Evolutionary conservation across 176 grass and related monocot species (phyloP).

Genomic region (Areca catechu): DNA sequence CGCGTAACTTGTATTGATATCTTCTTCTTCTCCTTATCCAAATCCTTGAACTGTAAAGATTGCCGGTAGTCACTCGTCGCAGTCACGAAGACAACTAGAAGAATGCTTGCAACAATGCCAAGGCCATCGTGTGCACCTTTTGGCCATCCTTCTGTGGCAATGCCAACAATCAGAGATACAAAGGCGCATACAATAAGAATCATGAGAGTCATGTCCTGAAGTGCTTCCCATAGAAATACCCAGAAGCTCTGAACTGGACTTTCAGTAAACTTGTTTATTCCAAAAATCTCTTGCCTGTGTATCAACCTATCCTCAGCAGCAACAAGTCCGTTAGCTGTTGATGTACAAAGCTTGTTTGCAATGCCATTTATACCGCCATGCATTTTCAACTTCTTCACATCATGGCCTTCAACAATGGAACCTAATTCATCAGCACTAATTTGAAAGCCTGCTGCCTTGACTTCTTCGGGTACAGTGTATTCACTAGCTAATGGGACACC

Average conservation of each 20-base stretch:
- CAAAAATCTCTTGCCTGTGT: slow-evolving; percentile 65
- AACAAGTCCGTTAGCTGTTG: slow-evolving; percentile 35
- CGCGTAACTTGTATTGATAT: slow-evolving; percentile 80
- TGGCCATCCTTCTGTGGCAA: slow-evolving; percentile 84
- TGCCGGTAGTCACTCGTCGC: slow-evolving; percentile 90
- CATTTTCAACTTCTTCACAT: slow-evolving; percentile 60
- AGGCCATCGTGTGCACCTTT: slow-evolving; percentile 92
- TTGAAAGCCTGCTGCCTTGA: slow-evolving; percentile 64
- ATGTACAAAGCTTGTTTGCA: slow-evolving; percentile 56
- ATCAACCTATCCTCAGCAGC: slow-evolving; percentile 42
- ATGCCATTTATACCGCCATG: slow-evolving; percentile 58
- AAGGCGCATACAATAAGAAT: slow-evolving; percentile 81
- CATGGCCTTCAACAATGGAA: slow-evolving; percentile 80
- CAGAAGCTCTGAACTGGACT: slow-evolving; percentile 70
- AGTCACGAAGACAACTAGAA: slow-evolving; percentile 89
- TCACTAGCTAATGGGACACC: slow-evolving; percentile 45
- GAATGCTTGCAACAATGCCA: slow-evolving; percentile 91
- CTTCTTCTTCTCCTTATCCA: slow-evolving; percentile 98
- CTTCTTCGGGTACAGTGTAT: slow-evolving; percentile 61
- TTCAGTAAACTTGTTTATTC: slow-evolving; percentile 89
- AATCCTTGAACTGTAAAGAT: slow-evolving; percentile 94
- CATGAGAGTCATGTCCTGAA: slow-evolving; percentile 80
- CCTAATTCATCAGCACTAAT: slow-evolving; percentile 75
- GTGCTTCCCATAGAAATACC: slow-evolving; percentile 93
- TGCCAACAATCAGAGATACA: slow-evolving; percentile 77